These are phyloP conservation scores for Avena sativa DNA, from an alignment of 176 grass and related monocot genomes.

Conservation along the genomic window DNA sequence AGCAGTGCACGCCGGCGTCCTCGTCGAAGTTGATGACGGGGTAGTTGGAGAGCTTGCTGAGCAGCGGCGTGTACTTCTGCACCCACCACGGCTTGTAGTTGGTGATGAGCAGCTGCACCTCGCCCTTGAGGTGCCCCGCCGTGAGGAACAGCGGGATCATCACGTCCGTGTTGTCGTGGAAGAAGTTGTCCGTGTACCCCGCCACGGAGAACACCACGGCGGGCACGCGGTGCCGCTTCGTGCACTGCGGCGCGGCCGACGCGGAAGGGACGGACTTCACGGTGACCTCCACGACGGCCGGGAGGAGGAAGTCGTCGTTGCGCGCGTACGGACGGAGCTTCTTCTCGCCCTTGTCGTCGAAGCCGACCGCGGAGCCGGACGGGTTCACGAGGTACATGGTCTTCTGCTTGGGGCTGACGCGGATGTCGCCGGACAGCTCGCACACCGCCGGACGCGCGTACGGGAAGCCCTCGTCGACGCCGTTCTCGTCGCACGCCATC, in stretches of 20 bases:
- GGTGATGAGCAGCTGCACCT: constrained; percentile 32
- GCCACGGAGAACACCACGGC: constrained; percentile 27
- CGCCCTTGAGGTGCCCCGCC: constrained; percentile 22
- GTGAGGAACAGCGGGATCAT: constrained; percentile 29
- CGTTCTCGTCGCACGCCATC: constrained; percentile 70
- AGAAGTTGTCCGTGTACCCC: constrained; percentile 28
- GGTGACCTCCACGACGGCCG: constrained; percentile 22
- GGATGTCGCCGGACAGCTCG: constrained; percentile 74
- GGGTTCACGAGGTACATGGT: constrained; percentile 53
- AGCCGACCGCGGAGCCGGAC: neutral
- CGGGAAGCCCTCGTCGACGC: constrained; percentile 69
- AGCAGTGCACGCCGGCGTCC: constrained; percentile 67
- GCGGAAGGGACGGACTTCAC: neutral
- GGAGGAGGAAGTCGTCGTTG: constrained; percentile 25
- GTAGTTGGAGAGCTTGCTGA: constrained; percentile 23
- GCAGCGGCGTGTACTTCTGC: constrained; percentile 27
- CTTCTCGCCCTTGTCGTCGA: constrained; percentile 25
- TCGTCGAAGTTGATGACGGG: constrained; percentile 20
- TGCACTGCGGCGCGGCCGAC: neutral
- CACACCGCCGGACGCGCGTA: constrained; percentile 70
- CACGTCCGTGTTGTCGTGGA: constrained; percentile 33
- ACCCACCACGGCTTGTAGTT: constrained; percentile 36
- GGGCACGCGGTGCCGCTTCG: neutral
- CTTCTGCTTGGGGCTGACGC: constrained; percentile 63
- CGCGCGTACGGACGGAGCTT: constrained; percentile 14